A percentile compares a stretch with the other conserved stretches of the same genome.
Conservation (phyloP, 1,284 basidiomycete species). For the Porodaedalea pini region DNA sequence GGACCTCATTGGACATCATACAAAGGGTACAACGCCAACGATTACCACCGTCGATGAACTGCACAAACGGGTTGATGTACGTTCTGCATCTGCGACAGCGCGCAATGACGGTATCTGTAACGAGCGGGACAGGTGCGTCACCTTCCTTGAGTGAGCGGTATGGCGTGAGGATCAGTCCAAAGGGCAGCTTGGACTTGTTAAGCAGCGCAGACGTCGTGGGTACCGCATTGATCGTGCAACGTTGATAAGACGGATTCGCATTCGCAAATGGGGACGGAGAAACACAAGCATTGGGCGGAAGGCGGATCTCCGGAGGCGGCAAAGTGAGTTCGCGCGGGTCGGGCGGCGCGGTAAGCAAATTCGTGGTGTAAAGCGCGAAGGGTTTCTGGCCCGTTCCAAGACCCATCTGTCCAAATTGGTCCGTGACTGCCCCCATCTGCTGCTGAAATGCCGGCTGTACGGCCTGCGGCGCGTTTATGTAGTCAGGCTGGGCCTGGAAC, state of each 20-base stretch:
- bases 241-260: constrained; percentile 90
- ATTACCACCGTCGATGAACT: constrained; percentile 97
- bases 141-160: constrained; percentile 81
- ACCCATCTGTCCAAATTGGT: constrained; percentile 88
- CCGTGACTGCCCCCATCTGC: constrained; percentile 63
- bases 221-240: constrained; percentile 88
- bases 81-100: constrained; percentile 95
- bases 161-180: constrained; percentile 89
- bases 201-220: constrained; percentile 92
- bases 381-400: constrained; percentile 63
- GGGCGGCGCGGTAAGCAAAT: constrained; percentile 86
- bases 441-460: constrained; percentile 23
- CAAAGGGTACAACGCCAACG: constrained; percentile 99
- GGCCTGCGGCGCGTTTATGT: constrained; percentile 47
- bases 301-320: constrained; percentile 84
- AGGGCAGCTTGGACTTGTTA: constrained; percentile 90
- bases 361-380: constrained; percentile 76
- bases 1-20: constrained; percentile 97
- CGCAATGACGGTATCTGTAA: constrained; percentile 94
- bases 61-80: constrained; percentile 98
- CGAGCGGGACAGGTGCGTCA: constrained; percentile 80
- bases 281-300: constrained; percentile 81
- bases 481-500: constrained; percentile 45
- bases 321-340: constrained; percentile 81
- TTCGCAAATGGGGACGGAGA: constrained; percentile 80